A percentile compares a stretch with the other conserved stretches of the same genome.
phyloP scores from a whole-genome alignment of 73 alveolate genomes.

The Blepharisma stoltei region DNA sequence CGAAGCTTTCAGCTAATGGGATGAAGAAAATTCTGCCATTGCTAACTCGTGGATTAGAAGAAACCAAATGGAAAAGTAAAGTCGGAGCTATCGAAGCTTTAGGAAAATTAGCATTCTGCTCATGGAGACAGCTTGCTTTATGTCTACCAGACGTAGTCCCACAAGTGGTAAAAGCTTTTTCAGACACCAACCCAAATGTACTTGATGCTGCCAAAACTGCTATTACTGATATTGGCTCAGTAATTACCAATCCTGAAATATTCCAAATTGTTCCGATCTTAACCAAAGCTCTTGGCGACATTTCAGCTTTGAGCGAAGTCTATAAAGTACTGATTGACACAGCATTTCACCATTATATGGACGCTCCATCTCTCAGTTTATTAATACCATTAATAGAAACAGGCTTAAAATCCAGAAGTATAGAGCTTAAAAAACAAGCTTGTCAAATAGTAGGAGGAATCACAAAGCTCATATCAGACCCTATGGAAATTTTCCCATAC shows the following conservation, averaged over 20 bases:
- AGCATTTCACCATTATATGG: constrained; percentile 61
- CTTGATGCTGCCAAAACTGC: constrained; percentile 64
- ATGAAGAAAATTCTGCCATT: constrained; percentile 50
- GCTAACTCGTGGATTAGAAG: constrained; percentile 56
- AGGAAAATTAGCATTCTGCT: constrained; percentile 71
- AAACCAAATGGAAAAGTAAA: constrained; percentile 64
- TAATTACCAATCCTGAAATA: constrained; percentile 60
- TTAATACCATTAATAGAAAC: constrained; percentile 59
- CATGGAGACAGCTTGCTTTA: constrained; percentile 56
- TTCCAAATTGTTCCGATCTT: constrained; percentile 40
- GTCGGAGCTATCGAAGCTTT: constrained; percentile 71
- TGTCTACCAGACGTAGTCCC: constrained; percentile 59
- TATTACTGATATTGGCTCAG: constrained; percentile 58
- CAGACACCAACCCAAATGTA: constrained; percentile 71
- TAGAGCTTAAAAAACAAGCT: constrained; percentile 49
- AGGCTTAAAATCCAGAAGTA: constrained; percentile 61
- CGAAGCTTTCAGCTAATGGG: constrained; percentile 54
- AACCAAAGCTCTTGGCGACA: constrained; percentile 52
- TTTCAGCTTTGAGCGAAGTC: constrained; percentile 44
- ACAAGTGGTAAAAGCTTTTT: constrained; percentile 52
- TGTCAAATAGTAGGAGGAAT: constrained; percentile 62
- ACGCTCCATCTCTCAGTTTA: constrained; percentile 58
- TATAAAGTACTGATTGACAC: constrained; percentile 54
- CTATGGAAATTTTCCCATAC: constrained; percentile 55
- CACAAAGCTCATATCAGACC: constrained; percentile 47